Percentiles rank a stretch among this genome's conserved stretches.
Conservation (phyloP, 305 asterid species). For the Fraxinus greggii region DNA sequence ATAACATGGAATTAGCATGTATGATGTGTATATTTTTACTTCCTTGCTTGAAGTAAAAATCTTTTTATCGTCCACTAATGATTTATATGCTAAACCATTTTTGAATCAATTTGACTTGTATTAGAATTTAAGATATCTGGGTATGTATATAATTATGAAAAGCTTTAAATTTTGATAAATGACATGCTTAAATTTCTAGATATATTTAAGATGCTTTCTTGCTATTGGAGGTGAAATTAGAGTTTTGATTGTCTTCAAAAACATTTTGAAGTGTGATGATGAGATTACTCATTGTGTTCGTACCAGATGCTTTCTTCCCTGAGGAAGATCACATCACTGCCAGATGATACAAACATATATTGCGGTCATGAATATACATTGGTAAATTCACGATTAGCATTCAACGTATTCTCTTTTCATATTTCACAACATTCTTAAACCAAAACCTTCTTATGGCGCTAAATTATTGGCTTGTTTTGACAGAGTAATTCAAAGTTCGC, state of each 20-base stretch:
- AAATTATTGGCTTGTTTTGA: conserved; percentile 20
- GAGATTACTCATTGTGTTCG: conserved; percentile 21
- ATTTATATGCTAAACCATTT: not conserved
- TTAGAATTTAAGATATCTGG: not conserved
- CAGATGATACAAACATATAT: conserved; percentile 76
- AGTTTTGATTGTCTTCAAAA: not conserved
- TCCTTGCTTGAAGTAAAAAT: not conserved
- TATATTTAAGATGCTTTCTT: not conserved
- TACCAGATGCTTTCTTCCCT: conserved; percentile 81
- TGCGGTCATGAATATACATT: conserved; percentile 94
- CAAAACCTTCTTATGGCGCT: conserved; percentile 19
- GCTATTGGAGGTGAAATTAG: not conserved
- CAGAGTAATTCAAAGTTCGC: conserved; percentile 99
- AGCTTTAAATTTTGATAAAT: not conserved
- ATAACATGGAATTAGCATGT: not conserved
- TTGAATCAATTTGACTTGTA: not conserved
- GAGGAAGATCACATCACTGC: conserved; percentile 64
- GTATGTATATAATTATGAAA: not conserved
- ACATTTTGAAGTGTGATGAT: not conserved
- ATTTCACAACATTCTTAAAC: not conserved
- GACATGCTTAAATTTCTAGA: not conserved
- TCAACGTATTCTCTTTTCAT: not conserved
- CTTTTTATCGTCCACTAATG: not conserved
- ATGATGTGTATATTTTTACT: not conserved
- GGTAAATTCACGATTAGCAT: conserved; percentile 39